Evolutionary conservation across 2,329 filamentous ascomycete species (phyloP), one percentile per base, ranked within the genome.

Genomic region (Shiraia sp.): DNA sequence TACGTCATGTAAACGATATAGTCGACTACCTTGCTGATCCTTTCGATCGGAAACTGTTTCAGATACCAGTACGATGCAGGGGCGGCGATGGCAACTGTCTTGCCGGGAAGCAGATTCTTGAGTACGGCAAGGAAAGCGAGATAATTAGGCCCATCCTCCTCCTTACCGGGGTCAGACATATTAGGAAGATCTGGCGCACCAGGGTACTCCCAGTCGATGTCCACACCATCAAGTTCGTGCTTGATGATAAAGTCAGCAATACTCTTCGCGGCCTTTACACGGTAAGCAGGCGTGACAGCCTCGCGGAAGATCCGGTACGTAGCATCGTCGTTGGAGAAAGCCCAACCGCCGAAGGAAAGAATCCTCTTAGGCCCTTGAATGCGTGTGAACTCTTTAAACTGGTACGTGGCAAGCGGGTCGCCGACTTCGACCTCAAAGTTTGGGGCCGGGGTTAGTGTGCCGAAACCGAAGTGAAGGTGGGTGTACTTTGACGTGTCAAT

Each of bases 131-230:
- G 25, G 12, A 48, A 44, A 8, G 8, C 22, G 2, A 67, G 49
- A 41, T 74, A 75, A 36, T 71, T 68, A 3, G 46, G 8, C 6
- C 66, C 68, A 17, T 72, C 68, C 0, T 42, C 40, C 0, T 36
- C n/a, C 27, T 42, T 28, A 4, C 59, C 69, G 1, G n/a, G 12
- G n/a, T 22, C 10, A n/a, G n/a, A n/a, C n/a, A n/a, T n/a, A n/a
- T n/a, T n/a, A n/a, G 17, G 15, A 16, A 26, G 10, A 49, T 72
- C 69, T 7, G 66, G 59, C 14, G 27, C 51, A 19, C 46, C 48
- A 9, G 50, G 55, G 16, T 77, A 76, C 41, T 76, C 74, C 76
- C 75, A 79, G 49, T 77, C 73, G 29, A 76, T 55, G 31, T 76
- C 73, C 8, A 76, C 36, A 1, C 66, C 68, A 36, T 70, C 63